Evolutionary conservation across 345 rosid species (phyloP).

Genomic region (Dipteronia sinensis): DNA sequence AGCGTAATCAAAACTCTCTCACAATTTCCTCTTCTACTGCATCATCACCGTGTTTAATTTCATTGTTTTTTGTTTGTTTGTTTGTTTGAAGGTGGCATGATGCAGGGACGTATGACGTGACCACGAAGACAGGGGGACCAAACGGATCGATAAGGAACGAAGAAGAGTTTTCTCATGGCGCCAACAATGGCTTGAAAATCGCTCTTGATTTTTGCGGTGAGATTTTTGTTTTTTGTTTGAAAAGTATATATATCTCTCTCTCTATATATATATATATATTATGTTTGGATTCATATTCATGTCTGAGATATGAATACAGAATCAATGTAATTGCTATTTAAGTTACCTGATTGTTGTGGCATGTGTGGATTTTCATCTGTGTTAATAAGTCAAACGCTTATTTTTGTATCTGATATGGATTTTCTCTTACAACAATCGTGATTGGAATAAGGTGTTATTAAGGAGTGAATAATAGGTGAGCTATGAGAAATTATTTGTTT

Average conservation of each 20-base stretch:
- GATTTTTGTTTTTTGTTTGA: not conserved
- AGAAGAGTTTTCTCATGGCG: slow-evolving; percentile 72
- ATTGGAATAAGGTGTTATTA: not conserved
- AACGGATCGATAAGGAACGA: slow-evolving; percentile 91
- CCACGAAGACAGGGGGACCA: slow-evolving; percentile 83
- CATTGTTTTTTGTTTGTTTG: not conserved
- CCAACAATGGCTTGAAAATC: slow-evolving; percentile 78
- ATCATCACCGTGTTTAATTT: not conserved
- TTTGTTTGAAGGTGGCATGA: slow-evolving; percentile 81
- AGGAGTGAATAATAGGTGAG: not conserved
- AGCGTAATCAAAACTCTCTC: slow-evolving; percentile 51
- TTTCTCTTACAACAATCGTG: too few species aligned
- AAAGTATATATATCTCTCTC: not conserved
- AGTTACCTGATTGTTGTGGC: too few species aligned
- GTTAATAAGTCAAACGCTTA: too few species aligned
- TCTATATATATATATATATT: not conserved
- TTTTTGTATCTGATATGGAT: too few species aligned
- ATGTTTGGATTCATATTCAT: not conserved
- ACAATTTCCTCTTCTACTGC: not conserved
- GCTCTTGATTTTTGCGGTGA: slow-evolving; percentile 84
- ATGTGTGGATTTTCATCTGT: too few species aligned
- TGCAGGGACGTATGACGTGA: slow-evolving; percentile 87
- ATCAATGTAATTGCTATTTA: too few species aligned
- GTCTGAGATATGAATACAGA: too few species aligned
- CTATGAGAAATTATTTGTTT: too few species aligned